Conservation (phyloP, 2,329 filamentous ascomycete genomes). For the Madurella mycetomatis region DNA sequence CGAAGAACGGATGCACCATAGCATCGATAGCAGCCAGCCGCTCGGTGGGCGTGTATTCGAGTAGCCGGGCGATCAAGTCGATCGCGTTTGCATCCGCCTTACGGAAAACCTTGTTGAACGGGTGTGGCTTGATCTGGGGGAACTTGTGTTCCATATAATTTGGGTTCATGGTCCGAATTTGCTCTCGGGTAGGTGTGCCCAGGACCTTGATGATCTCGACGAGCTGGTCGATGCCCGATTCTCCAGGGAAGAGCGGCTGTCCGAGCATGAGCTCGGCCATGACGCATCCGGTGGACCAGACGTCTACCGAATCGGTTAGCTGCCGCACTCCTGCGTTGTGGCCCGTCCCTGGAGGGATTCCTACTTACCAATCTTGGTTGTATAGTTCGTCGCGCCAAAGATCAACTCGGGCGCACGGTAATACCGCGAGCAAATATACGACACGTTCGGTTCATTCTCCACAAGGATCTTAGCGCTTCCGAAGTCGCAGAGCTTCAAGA, state of each 20-base stretch:
- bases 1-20: slow-evolving; percentile 98
- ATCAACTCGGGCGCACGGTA: slow-evolving; percentile 97
- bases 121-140: slow-evolving; percentile 98
- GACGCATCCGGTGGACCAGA: slow-evolving; percentile 98
- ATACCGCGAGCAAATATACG: slow-evolving; percentile 98
- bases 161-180: slow-evolving; percentile 99
- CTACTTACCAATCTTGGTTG: slow-evolving; percentile 92
- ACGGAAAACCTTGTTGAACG: slow-evolving; percentile 98
- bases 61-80: slow-evolving; percentile 84
- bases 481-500: slow-evolving; percentile 97
- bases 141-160: slow-evolving; percentile 99
- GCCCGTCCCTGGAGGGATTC: background rate
- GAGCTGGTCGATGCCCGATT: slow-evolving; percentile 96
- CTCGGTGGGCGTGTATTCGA: slow-evolving; percentile 97
- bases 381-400: slow-evolving; percentile 98
- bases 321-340: background rate
- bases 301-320: slow-evolving; percentile 56
- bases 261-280: slow-evolving; percentile 99
- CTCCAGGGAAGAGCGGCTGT: slow-evolving; percentile 94
- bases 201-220: slow-evolving; percentile 99
- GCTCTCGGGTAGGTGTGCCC: slow-evolving; percentile 91
- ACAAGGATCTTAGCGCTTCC: slow-evolving; percentile 98
- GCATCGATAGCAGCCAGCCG: slow-evolving; percentile 89
- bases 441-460: slow-evolving; percentile 98
- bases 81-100: slow-evolving; percentile 92